A percentile compares a stretch with the other conserved stretches of the same genome.
Evolutionary conservation across 2,329 filamentous ascomycete species (phyloP).

Genomic region (Akanthomyces dipterigenus): DNA sequence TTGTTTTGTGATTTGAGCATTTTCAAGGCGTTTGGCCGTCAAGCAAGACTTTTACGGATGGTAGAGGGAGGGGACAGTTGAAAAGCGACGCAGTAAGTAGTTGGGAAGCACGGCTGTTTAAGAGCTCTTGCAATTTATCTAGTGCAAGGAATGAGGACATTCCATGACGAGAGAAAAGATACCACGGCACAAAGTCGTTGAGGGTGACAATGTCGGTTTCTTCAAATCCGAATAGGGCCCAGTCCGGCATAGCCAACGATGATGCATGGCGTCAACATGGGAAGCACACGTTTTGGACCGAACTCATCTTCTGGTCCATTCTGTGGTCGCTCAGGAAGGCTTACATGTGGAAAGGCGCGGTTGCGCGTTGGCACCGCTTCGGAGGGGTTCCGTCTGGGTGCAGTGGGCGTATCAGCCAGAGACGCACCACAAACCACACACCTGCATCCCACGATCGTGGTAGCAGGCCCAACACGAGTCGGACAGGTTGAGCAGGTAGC

Average conservation of each 20-base stretch:
- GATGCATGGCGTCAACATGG: neutral
- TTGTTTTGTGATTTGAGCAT: neutral
- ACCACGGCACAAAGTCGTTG: neutral
- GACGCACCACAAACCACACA: neutral
- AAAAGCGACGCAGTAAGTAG: neutral
- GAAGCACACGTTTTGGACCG: neutral
- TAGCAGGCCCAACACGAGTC: too few species aligned
- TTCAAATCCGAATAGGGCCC: neutral
- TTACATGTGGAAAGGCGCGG: neutral
- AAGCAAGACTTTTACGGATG: neutral
- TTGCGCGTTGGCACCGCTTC: neutral
- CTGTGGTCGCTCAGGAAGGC: neutral
- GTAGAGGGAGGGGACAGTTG: neutral
- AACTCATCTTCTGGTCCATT: neutral
- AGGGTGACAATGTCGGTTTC: neutral
- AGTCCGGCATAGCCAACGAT: neutral
- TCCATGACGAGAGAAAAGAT: neutral
- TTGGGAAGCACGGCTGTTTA: neutral
- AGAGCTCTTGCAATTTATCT: neutral
- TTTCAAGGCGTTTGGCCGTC: conserved; percentile 5
- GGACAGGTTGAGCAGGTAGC: neutral
- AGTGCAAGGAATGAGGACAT: neutral
- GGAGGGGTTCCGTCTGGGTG: neutral
- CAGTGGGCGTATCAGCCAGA: neutral
- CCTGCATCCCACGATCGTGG: neutral